A percentile compares a stretch with the other conserved stretches of the same genome.
Conservation (phyloP, 345 rosid genomes). For the Eucalyptus fibrosa region DNA sequence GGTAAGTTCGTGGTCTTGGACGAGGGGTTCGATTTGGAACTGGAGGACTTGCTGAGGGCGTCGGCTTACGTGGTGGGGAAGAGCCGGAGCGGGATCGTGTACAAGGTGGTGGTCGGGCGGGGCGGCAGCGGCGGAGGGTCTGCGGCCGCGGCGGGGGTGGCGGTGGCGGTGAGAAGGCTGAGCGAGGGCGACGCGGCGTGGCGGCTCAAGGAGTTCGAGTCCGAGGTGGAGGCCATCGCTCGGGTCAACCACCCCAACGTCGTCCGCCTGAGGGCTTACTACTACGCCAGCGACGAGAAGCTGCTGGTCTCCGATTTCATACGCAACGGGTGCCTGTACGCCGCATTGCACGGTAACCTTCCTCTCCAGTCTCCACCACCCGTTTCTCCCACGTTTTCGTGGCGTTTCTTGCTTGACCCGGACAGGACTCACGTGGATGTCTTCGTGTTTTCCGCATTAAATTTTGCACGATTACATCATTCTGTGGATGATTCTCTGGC, state of each 20-base stretch:
- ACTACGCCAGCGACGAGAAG: slow-evolving; percentile 81
- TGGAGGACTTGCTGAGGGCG: slow-evolving; percentile 87
- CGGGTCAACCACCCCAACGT: slow-evolving; percentile 77
- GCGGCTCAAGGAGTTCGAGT: slow-evolving; percentile 75
- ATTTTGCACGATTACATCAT: background rate
- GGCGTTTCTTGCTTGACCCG: background rate
- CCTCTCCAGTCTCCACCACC: background rate
- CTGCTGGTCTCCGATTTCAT: slow-evolving; percentile 70
- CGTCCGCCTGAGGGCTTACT: slow-evolving; percentile 69
- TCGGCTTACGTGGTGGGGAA: slow-evolving; percentile 93
- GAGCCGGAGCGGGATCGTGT: slow-evolving; percentile 78
- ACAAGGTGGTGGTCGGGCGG: slow-evolving; percentile 63
- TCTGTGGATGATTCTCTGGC: background rate
- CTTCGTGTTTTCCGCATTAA: background rate
- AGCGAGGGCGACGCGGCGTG: slow-evolving; percentile 66
- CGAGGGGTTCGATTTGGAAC: slow-evolving; percentile 68
- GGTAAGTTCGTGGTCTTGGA: slow-evolving; percentile 66
- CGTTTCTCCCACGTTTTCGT: background rate
- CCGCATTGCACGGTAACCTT: slow-evolving; percentile 71
- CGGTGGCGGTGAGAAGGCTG: slow-evolving; percentile 67
- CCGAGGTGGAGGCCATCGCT: slow-evolving; percentile 64
- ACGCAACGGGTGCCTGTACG: slow-evolving; percentile 63
- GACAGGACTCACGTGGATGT: background rate
- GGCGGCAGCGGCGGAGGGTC: slow-evolving; percentile 36
- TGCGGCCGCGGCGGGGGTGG: slow-evolving; percentile 9